Conservation (phyloP, 176 grass and related monocot species). For the Carex pumila region DNA sequence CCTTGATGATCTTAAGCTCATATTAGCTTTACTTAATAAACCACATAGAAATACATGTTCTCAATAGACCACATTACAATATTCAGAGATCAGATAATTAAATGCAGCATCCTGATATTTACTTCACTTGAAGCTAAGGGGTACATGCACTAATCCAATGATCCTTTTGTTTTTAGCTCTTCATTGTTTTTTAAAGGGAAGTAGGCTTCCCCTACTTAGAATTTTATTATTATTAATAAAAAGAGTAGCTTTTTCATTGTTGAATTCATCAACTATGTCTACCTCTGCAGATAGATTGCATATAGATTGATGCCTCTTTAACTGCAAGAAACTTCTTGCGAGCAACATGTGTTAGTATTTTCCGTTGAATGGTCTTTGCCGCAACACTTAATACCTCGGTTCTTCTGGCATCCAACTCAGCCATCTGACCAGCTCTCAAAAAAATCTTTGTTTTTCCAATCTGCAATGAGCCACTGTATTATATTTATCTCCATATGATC, state of each 20-base stretch:
- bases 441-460: slow-evolving; percentile 99
- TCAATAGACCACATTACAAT: background rate
- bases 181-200: no score
- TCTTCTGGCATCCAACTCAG: slow-evolving; percentile 93
- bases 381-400: slow-evolving; percentile 85
- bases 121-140: background rate
- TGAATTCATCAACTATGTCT: background rate
- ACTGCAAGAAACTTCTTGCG: slow-evolving; percentile 75
- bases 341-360: slow-evolving; percentile 89
- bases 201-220: no score
- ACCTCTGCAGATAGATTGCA: slow-evolving; percentile 98
- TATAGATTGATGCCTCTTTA: slow-evolving; percentile 61
- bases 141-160: background rate
- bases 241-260: background rate
- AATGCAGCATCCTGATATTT: background rate
- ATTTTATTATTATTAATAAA: no score
- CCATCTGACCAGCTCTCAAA: slow-evolving; percentile 99
- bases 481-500: slow-evolving; percentile 8
- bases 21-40: background rate
- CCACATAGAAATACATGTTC: background rate
- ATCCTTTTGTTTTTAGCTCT: background rate
- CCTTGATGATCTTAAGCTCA: background rate
- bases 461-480: slow-evolving; percentile 41
- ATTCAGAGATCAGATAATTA: background rate
- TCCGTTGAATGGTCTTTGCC: slow-evolving; percentile 88